Evolutionary conservation across 345 rosid species (phyloP), one percentile per base, ranked within the genome.

Genomic region (Luvunga scandens): DNA sequence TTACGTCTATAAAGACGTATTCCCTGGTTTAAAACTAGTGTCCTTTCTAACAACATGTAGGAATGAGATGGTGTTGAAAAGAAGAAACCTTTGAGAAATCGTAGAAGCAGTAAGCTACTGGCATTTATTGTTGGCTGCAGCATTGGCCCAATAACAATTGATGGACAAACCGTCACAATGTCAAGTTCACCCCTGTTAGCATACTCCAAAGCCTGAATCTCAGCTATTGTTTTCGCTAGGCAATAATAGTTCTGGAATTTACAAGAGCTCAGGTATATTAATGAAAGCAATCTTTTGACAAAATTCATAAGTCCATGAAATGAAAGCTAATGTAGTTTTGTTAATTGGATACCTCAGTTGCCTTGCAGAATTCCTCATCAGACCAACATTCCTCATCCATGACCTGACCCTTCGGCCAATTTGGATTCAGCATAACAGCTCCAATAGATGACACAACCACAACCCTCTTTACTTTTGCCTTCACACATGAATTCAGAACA

Each of bases 91-190:
- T 68, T 86, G 61, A 91, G 42, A 27, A 85, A 45, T 9, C 16
- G 30, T 18, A 86, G 85, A 55, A 87, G 82, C 64, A 72, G 81
- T 45, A 78, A 72, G 82, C 89, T 87, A 77, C 87, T 84, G 71
- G 90, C 57, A 79, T 88, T 90, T 75, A 87, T 75, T 10, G 84
- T 88, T 9, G 89, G 63, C 69, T 89, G 94, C 82, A 88, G 84
- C 85, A 85, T 60, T n/a, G 94, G 92, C 19, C 97, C 94, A 21
- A 90, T 68, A 0, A 83, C 53, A 21, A 86, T 45, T 2, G 88
- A 82, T 0, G 94, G 94, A 76, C 92, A 90, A 55, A 90, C 76
- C 9, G 90, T 86, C 45, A 86, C 74, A 22, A 86, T 73, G 59
- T 90, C 81, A 22, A 85, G 76, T 72, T 74, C 79, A 24, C 50